Evolutionary conservation across 2,329 filamentous ascomycete genomes (phyloP).

Genomic region (Colletotrichum godetiae): DNA sequence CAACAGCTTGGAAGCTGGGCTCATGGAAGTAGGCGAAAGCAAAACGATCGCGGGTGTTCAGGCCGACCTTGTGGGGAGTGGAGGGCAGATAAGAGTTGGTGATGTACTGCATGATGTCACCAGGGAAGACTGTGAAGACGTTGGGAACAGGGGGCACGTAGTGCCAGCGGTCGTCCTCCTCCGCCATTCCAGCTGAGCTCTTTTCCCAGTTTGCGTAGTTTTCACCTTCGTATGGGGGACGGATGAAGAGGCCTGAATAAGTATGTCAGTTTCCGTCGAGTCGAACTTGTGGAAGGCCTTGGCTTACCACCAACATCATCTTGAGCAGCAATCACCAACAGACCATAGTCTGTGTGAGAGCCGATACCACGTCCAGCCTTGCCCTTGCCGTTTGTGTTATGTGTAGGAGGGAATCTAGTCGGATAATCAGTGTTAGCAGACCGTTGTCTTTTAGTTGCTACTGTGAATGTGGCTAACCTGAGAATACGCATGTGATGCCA

Average conservation of each 20-base stretch:
- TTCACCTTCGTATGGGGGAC: slow-evolving; percentile 54
- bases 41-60: slow-evolving; percentile 59
- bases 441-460: neutral
- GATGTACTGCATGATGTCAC: slow-evolving; percentile 64
- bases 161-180: slow-evolving; percentile 58
- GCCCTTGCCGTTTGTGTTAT: slow-evolving; percentile 58
- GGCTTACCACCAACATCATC: slow-evolving; percentile 59
- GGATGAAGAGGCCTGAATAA: slow-evolving; percentile 54
- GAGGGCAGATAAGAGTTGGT: slow-evolving; percentile 57
- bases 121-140: slow-evolving; percentile 62
- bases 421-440: neutral
- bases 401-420: slow-evolving; percentile 44
- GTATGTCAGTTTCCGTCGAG: neutral
- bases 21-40: slow-evolving; percentile 64
- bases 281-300: neutral
- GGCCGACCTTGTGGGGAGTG: slow-evolving; percentile 62
- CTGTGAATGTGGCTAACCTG: slow-evolving; percentile 44
- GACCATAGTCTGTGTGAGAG: slow-evolving; percentile 62
- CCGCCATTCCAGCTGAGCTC: slow-evolving; percentile 55
- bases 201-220: slow-evolving; percentile 57
- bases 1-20: slow-evolving; percentile 58
- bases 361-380: slow-evolving; percentile 62
- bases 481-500: slow-evolving; percentile 64
- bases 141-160: slow-evolving; percentile 58
- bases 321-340: slow-evolving; percentile 62